Percentiles rank a stretch among this genome's conserved stretches.
These are phyloP conservation scores for Lachancea kluyveri DNA, from an alignment of 805 yeast species.

Conservation along the genomic window DNA sequence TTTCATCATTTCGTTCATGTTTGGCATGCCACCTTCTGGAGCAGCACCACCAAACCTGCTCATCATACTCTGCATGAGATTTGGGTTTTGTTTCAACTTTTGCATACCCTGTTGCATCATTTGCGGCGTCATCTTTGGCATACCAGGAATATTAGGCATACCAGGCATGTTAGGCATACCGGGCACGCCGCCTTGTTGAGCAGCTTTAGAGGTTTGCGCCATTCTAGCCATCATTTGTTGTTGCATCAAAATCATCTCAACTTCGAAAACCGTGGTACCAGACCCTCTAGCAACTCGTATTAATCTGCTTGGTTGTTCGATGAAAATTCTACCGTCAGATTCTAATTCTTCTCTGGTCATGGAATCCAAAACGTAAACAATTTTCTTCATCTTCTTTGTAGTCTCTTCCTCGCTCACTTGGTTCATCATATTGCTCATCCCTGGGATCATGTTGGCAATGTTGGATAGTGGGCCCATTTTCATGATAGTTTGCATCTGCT, in stretches of 20 bases:
- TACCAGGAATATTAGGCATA: conserved; percentile 50
- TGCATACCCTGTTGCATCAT: conserved; percentile 50
- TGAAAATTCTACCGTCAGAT: conserved; percentile 77
- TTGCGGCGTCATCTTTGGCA: conserved; percentile 36
- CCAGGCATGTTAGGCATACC: conserved; percentile 61
- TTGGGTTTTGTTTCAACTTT: conserved; percentile 62
- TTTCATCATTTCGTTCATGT: conserved; percentile 57
- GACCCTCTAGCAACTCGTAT: conserved; percentile 91
- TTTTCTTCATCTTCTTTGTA: conserved; percentile 70
- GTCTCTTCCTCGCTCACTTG: conserved; percentile 93
- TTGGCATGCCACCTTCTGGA: conserved; percentile 54
- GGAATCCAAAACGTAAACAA: conserved; percentile 90
- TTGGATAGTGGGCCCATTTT: conserved; percentile 96
- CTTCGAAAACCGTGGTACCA: conserved; percentile 88
- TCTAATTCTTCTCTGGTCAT: conserved; percentile 92
- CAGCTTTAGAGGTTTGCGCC: conserved; percentile 65
- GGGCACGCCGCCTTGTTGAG: conserved; percentile 28
- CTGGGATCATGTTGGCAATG: conserved; percentile 93
- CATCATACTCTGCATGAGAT: conserved; percentile 69
- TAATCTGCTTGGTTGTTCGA: conserved; percentile 76
- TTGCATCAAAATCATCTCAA: conserved; percentile 87
- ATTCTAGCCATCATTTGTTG: conserved; percentile 90
- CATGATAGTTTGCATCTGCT: conserved; percentile 90
- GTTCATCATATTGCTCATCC: conserved; percentile 77
- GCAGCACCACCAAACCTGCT: conserved; percentile 53